Percentiles rank a stretch among this genome's conserved stretches.
Conservation (phyloP, 345 rosid genomes). For the Durio zibethinus region DNA sequence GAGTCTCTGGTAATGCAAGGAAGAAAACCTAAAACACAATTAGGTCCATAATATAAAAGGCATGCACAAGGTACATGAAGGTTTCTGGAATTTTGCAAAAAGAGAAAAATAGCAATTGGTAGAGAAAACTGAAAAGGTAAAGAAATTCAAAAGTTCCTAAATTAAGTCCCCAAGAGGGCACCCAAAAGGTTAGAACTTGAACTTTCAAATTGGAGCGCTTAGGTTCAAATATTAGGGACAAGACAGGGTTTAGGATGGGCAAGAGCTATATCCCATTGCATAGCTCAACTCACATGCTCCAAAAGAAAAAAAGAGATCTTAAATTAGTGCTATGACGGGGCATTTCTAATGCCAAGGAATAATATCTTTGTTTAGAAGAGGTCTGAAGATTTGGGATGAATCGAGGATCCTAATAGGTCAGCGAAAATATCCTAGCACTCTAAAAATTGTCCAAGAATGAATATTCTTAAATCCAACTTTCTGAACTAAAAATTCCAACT, state of each 20-base stretch:
- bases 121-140: background rate
- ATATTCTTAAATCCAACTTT: background rate
- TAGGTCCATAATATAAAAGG: background rate
- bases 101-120: background rate
- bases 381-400: background rate
- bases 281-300: background rate
- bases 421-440: background rate
- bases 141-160: background rate
- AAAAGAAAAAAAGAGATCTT: background rate
- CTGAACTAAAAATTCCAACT: background rate
- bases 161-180: background rate
- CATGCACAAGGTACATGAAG: background rate
- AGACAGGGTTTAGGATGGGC: background rate
- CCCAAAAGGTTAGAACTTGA: background rate
- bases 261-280: background rate
- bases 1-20: background rate
- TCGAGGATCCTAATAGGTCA: background rate
- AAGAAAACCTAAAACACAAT: no score
- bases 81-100: background rate
- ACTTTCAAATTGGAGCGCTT: background rate
- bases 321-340: background rate
- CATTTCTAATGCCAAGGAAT: background rate
- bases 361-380: background rate
- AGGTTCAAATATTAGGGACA: background rate
- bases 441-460: background rate